Base-by-base conservation (phyloP, 2,329 filamentous ascomycete species). In the Paraphaeosphaeria sporulosa region DNA sequence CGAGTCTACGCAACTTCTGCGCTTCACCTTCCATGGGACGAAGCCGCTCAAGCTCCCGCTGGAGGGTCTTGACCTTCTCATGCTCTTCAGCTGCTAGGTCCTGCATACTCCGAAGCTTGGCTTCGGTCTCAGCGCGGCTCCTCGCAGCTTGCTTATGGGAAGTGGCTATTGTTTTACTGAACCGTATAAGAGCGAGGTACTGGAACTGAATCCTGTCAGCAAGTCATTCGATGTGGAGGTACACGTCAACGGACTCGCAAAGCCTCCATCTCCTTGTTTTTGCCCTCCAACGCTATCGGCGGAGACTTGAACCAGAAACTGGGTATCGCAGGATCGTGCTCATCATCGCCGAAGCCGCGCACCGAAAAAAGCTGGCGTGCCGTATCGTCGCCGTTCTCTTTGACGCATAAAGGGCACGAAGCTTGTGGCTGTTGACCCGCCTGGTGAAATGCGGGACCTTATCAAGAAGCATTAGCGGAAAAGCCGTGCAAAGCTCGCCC, bases 391-490 rank as follows among this genome's bases (percentile, higher is more conserved):
- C 69, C 68, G 27, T 71, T 75, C 17, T 79, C 74, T 10, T 64
- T 68, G 17, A 71, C 55, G 61, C 83, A 85, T 0, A 80, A 68
- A 2, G 82, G 82, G 62, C 83, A 85, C 19, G 77, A 68, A 7
- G 81, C 80, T 34, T 69, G 68, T 2, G 83, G 82, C 36, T 68
- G 73, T 50, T 78, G 62, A 13, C 75, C 76, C 34, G 75, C 71
- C 0, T 78, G 75, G 62, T 84, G 78, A 52, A 84, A 84, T 2
- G 81, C 78, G 10, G 77, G 79, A 15, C 77, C 83, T 84, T 50
- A 5, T 36, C 2, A 9, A 12, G 15, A 17, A 23, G 53, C 12
- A 58, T 58, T 58, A 56, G 52, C 42, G 51, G n/a, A 1, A 19
- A 38, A 27, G 2, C n/a, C 32, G 6, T 7, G 36, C 12, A 13